phyloP scores from a whole-genome alignment of 352 stramenopile species.

The Stramenopiles sp. region DNA sequence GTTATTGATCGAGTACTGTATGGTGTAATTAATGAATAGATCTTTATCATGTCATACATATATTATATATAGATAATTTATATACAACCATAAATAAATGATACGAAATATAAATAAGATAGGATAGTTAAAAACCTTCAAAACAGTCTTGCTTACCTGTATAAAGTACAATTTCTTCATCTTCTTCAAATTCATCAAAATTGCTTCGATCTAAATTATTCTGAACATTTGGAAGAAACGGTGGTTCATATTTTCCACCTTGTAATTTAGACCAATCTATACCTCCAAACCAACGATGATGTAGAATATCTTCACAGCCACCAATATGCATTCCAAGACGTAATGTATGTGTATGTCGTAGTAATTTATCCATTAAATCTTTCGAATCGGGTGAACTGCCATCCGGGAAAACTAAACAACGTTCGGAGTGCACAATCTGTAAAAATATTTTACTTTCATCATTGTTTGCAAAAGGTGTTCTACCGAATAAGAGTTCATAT shows the following conservation, averaged over 20 bases:
- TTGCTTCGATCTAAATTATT: constrained; percentile 27
- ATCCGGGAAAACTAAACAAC: background rate
- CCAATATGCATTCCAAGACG: constrained; percentile 45
- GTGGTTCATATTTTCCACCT: constrained; percentile 23
- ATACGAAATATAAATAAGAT: no score
- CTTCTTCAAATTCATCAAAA: constrained; percentile 26
- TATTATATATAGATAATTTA: no score
- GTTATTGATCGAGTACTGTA: no score
- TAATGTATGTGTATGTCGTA: constrained; percentile 37
- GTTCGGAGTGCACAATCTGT: constrained; percentile 22
- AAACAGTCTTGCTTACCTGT: no score
- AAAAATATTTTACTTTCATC: constrained; percentile 52
- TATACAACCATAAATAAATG: no score
- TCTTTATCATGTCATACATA: no score
- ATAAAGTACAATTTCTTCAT: constrained; percentile 20
- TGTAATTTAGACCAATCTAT: constrained; percentile 34
- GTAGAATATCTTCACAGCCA: constrained; percentile 31
- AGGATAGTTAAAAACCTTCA: no score
- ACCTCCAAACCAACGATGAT: constrained; percentile 45
- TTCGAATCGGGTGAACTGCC: constrained; percentile 14
- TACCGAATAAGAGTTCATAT: constrained; percentile 45
- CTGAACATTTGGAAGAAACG: constrained; percentile 25
- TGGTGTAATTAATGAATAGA: no score
- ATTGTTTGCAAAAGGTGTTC: constrained; percentile 36
- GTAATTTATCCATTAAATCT: constrained; percentile 45